Conservation (phyloP, 768 basidiomycete genomes). For the Trametes maxima region DNA sequence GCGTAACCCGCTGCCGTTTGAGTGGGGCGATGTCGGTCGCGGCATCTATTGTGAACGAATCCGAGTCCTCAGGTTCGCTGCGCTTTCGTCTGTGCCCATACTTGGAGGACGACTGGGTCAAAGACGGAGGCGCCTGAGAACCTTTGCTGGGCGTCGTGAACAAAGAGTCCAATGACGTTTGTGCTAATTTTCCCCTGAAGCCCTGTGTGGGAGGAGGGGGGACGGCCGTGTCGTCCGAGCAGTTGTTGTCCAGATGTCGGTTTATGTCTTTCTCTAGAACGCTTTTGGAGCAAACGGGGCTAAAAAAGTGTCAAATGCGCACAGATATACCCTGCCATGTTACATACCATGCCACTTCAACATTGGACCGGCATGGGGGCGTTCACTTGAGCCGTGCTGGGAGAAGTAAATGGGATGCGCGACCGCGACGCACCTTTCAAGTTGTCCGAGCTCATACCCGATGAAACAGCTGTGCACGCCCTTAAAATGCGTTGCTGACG, state of each 20-base stretch:
- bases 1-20: conserved; percentile 18
- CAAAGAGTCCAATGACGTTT: conserved; percentile 27
- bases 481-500: neutral
- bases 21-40: neutral
- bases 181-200: conserved; percentile 17
- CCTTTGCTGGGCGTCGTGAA: conserved; percentile 21
- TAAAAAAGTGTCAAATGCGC: neutral
- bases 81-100: conserved; percentile 25
- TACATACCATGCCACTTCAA: too few species aligned
- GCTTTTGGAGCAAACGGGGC: conserved; percentile 30
- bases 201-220: neutral
- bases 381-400: too few species aligned
- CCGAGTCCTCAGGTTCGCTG: conserved; percentile 15
- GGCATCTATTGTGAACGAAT: neutral
- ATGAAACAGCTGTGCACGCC: neutral
- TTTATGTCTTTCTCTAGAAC: conserved; percentile 32
- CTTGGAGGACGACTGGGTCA: conserved; percentile 5
- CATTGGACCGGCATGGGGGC: too few species aligned
- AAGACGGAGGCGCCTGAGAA: neutral
- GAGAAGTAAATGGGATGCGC: too few species aligned
- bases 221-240: conserved; percentile 18
- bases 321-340: neutral
- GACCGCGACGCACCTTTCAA: neutral
- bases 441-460: conserved; percentile 5
- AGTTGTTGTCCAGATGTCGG: conserved; percentile 31